phyloP scores from a whole-genome alignment of 495 filamentous ascomycete genomes.

The Friedmanniomyces simplex region DNA sequence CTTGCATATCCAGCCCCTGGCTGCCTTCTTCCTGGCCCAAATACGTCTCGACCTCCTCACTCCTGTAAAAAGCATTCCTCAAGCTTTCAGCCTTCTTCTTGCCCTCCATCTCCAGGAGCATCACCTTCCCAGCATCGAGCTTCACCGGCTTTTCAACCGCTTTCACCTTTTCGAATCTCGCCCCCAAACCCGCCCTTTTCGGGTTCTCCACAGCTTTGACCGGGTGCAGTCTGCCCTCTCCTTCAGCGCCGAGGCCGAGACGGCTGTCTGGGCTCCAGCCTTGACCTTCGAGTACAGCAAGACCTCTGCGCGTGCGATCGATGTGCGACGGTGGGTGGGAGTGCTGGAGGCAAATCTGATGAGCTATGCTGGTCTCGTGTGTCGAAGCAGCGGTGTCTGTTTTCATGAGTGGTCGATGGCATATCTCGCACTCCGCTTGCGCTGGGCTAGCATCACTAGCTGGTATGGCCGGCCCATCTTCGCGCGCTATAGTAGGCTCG shows the following conservation, averaged over 20 bases:
- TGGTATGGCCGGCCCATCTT: too few relatives aligned
- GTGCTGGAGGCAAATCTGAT: slow-evolving; percentile 70
- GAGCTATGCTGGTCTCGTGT: slow-evolving; percentile 66
- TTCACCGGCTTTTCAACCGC: slow-evolving; percentile 37
- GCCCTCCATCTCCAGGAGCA: slow-evolving; percentile 49
- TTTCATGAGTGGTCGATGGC: slow-evolving; percentile 44
- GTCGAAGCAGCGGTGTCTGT: slow-evolving; percentile 22
- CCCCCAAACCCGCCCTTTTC: slow-evolving; percentile 64
- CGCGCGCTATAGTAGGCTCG: too few relatives aligned
- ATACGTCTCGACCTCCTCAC: slow-evolving; percentile 62
- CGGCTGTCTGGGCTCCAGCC: slow-evolving; percentile 84
- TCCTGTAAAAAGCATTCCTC: slow-evolving; percentile 55
- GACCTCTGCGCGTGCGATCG: slow-evolving; percentile 65
- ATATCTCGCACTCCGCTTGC: slow-evolving; percentile 58
- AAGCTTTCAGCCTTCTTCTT: slow-evolving; percentile 53
- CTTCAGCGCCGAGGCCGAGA: slow-evolving; percentile 56
- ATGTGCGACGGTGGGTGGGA: slow-evolving; percentile 77
- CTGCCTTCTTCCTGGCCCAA: slow-evolving; percentile 41
- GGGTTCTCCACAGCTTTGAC: slow-evolving; percentile 63
- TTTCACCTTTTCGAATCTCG: slow-evolving; percentile 28
- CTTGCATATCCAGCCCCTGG: background rate
- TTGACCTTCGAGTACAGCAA: slow-evolving; percentile 62
- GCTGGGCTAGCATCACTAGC: too few relatives aligned
- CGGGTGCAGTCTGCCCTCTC: slow-evolving; percentile 66
- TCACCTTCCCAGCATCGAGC: slow-evolving; percentile 59